phyloP scores from a whole-genome alignment of 164 flowering plant species.

The Aristolochia fimbriata region DNA sequence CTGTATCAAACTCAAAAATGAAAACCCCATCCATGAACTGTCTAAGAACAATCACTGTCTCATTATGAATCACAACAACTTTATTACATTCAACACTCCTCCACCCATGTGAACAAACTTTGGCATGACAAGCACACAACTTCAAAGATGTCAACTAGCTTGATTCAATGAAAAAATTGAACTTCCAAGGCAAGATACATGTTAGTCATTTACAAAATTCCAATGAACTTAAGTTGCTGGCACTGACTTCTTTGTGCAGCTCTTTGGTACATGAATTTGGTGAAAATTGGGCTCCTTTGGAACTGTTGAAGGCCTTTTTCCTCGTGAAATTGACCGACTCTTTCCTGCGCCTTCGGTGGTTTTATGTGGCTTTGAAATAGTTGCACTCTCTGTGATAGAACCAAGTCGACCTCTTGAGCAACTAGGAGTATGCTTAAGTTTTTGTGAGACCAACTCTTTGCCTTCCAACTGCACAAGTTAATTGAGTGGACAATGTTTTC shows the following conservation, averaged over 20 bases:
- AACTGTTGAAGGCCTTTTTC: conserved; percentile 34
- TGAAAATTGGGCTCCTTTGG: conserved; percentile 60
- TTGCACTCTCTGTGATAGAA: conserved; percentile 18
- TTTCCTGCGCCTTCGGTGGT: conserved; percentile 5
- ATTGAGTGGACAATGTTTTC: neutral
- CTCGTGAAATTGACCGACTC: conserved; percentile 20
- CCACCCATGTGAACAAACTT: too few relatives aligned
- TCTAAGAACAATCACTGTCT: too few relatives aligned
- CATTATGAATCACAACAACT: too few relatives aligned
- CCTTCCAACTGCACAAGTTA: neutral
- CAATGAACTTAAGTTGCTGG: neutral
- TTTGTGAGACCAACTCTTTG: neutral
- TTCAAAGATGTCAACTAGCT: too few relatives aligned
- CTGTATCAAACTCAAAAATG: too few relatives aligned
- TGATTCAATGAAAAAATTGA: conserved; percentile 4
- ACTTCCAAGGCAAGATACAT: neutral
- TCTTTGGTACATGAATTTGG: conserved; percentile 36
- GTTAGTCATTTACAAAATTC: neutral
- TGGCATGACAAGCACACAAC: too few relatives aligned
- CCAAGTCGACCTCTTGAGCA: conserved; percentile 10
- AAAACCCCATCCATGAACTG: too few relatives aligned
- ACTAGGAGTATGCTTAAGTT: neutral
- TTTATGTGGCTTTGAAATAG: conserved; percentile 10
- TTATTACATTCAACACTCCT: too few relatives aligned
- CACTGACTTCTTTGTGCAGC: conserved; percentile 33